phyloP scores from a whole-genome alignment of 2,329 filamentous ascomycete genomes.

The Cryphonectria nitschkei region DNA sequence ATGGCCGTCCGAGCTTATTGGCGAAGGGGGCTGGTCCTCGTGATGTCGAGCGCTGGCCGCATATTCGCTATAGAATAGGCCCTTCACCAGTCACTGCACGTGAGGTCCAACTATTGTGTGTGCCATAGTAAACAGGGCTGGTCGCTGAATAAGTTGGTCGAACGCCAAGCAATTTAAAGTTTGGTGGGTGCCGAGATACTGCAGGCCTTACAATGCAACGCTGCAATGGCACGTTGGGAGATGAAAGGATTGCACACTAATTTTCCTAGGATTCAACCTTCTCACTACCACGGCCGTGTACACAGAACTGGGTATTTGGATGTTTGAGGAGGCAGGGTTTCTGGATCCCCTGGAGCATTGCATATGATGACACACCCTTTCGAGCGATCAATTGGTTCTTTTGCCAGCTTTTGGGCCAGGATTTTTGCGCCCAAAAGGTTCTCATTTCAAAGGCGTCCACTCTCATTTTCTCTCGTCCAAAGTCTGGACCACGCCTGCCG shows the following conservation, averaged over 20 bases:
- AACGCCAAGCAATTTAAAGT: conserved; percentile 16
- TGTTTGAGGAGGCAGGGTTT: neutral
- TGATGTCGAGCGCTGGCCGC: neutral
- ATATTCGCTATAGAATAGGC: neutral
- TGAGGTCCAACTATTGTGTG: neutral
- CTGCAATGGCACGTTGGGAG: conserved; percentile 22
- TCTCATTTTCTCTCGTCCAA: conserved; percentile 5
- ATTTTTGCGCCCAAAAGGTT: conserved; percentile 6
- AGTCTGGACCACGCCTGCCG: neutral
- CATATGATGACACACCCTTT: conserved; percentile 17
- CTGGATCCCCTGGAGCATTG: neutral
- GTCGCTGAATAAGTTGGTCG: neutral
- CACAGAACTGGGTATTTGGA: neutral
- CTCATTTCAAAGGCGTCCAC: conserved; percentile 23
- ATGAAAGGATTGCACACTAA: conserved; percentile 17
- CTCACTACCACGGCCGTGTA: neutral
- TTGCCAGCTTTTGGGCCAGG: neutral
- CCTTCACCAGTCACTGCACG: neutral
- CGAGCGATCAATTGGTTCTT: conserved; percentile 14
- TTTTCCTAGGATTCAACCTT: neutral
- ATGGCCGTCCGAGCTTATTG: neutral
- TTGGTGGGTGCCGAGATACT: conserved; percentile 20
- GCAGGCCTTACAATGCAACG: conserved; percentile 19
- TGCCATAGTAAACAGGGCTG: neutral
- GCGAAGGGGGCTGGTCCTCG: neutral